Percentiles rank a stretch among this genome's conserved stretches.
These are phyloP conservation scores for Ampelocalamus luodianensis DNA, from an alignment of 176 grass and related monocot genomes.

Conservation along the genomic window DNA sequence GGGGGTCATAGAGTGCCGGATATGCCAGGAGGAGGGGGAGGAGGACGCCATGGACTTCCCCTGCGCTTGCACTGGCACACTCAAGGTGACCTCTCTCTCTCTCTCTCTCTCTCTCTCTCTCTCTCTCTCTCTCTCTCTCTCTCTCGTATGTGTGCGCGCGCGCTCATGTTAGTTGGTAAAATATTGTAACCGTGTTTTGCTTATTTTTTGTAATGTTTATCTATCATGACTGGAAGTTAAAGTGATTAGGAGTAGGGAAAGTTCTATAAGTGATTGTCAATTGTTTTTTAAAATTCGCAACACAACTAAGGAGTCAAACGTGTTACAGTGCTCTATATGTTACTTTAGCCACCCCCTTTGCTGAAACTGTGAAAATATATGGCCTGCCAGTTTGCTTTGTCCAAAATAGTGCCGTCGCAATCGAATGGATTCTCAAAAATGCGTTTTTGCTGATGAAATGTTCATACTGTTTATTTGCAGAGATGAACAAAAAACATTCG, in stretches of 20 bases:
- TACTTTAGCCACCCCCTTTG: neutral
- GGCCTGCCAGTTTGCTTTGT: too few species aligned
- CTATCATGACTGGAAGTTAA: neutral
- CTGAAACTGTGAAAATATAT: neutral
- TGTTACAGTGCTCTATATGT: neutral
- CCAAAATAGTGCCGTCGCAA: too few species aligned
- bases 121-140: slow-evolving; percentile 6
- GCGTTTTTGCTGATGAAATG: neutral
- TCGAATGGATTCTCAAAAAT: too few species aligned
- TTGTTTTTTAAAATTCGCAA: neutral
- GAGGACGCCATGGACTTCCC: slow-evolving; percentile 89
- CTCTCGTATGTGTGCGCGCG: too few species aligned
- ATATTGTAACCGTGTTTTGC: neutral
- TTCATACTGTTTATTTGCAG: neutral
- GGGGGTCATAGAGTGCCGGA: slow-evolving; percentile 75
- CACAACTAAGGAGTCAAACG: neutral
- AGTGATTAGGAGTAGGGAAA: neutral
- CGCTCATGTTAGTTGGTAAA: neutral
- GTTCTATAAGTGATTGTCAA: neutral
- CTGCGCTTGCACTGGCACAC: slow-evolving; percentile 89
- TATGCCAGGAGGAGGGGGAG: slow-evolving; percentile 95
- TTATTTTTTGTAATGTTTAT: neutral
- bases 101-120: neutral
- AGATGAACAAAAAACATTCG: neutral
- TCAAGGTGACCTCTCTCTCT: slow-evolving; percentile 67